Evolutionary conservation across 2,329 filamentous ascomycete genomes (phyloP).

Genomic region (Immersiporthe knoxdaviesiana): DNA sequence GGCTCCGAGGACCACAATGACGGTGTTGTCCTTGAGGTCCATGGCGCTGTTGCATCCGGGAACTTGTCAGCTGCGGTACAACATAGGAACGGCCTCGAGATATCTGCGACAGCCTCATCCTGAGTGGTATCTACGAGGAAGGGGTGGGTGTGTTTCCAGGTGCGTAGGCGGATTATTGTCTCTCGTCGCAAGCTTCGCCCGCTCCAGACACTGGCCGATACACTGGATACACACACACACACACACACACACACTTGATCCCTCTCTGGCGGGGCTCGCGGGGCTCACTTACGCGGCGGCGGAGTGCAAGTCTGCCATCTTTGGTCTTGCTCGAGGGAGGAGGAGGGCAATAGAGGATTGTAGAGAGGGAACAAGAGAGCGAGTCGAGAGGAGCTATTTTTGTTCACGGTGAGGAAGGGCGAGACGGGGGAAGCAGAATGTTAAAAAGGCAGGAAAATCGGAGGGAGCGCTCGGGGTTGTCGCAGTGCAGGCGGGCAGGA

Average conservation of each 20-base stretch:
- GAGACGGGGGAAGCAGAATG: conserved; percentile 16
- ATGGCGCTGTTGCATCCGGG: conserved; percentile 62
- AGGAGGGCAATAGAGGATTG: conserved; percentile 10
- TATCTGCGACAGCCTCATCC: neutral
- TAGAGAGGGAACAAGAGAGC: conserved; percentile 16
- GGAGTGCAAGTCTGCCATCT: conserved; percentile 38
- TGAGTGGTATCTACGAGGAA: neutral
- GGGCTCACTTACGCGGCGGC: conserved; percentile 38
- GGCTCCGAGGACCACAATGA: conserved; percentile 93
- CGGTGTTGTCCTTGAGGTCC: conserved; percentile 98
- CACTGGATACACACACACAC: neutral
- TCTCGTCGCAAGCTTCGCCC: conserved; percentile 3
- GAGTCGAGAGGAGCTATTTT: conserved; percentile 12
- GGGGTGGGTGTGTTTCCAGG: neutral
- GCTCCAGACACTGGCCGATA: neutral
- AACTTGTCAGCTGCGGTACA: conserved; percentile 39
- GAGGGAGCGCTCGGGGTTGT: conserved; percentile 28
- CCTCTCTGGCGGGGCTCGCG: conserved; percentile 25
- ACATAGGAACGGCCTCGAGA: neutral
- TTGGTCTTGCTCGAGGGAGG: conserved; percentile 33
- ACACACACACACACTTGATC: neutral
- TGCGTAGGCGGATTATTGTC: neutral
- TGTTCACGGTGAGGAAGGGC: conserved; percentile 19
- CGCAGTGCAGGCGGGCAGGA: conserved; percentile 18
- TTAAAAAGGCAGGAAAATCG: conserved; percentile 20